Evolutionary conservation across 805 yeast species (phyloP), one percentile per base, ranked within the genome.

Genomic region (Starmerella vitae): DNA sequence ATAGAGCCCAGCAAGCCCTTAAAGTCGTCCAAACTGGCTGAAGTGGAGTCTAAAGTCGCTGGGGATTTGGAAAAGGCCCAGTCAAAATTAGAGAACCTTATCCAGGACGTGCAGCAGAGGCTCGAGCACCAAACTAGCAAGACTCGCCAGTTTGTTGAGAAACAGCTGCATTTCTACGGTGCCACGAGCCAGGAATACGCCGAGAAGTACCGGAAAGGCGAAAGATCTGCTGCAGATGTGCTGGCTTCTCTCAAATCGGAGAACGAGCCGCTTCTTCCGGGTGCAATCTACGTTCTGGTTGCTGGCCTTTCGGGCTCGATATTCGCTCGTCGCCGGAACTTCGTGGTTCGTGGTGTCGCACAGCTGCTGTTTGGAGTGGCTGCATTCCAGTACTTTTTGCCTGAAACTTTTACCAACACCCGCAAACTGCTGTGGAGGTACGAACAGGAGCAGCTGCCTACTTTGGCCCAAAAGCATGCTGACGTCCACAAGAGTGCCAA

Each of bases 261-360:
- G 49, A 59, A 66, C 30, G 94, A 84, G 61, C 80, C 74, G 35
- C 59, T 82, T 36, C 65, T 79, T 36, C 91, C 94, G 12, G 78
- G 78, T 46, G 60, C 75, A 3, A 58, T 81, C 22, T 84, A 81
- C 55, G 66, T 84, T 29, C 54, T 74, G 8, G 70, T 82, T 21
- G 85, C 83, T 12, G 68, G 74, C 2, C 64, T 84, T 39, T 62
- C 83, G 6, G 94, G 94, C 28, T 70, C 78, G 33, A 76, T 83
- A 37, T 50, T 76, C 36, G 72, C 91, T 2, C 78, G 93, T 52
- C 73, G 76, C 50, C 67, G 79, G 42, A 73, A 73, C 41, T 47
- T 76, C 18, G 37, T 76, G 2, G 53, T 78, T 10, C 72, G 76
- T 51, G 63, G 67, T 3, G 45, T 69, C 1, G 61, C 70, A 13